Percentiles rank a stretch among this genome's conserved stretches.
phyloP scores from a whole-genome alignment of 1,139 yeast species.

The Yamadazyma epiphylla region DNA sequence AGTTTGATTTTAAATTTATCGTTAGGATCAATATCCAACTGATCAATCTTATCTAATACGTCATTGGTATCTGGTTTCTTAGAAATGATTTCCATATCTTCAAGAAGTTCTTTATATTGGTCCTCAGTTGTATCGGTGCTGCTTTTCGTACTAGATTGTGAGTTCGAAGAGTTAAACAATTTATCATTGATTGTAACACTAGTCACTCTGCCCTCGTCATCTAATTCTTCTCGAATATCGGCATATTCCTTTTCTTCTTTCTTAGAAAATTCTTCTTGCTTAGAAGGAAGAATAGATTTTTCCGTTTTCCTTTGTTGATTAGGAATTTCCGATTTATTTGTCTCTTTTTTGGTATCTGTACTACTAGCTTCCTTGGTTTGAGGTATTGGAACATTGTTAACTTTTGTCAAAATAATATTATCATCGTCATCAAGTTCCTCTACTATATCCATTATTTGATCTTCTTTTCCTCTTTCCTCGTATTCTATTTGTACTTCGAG shows the following conservation, averaged over 20 bases:
- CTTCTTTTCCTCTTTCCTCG: constrained; percentile 11
- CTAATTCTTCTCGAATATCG: constrained; percentile 82
- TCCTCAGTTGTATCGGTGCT: constrained; percentile 1
- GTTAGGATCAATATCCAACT: constrained; percentile 41
- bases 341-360: constrained; percentile 1
- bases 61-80: constrained; percentile 10
- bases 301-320: constrained; percentile 1
- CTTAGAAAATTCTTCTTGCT: too few species aligned
- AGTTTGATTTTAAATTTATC: constrained; percentile 47
- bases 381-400: constrained; percentile 6
- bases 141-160: too few species aligned
- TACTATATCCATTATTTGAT: constrained; percentile 64
- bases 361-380: neutral
- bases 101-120: constrained; percentile 40
- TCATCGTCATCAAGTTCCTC: constrained; percentile 86
- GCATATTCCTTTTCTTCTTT: constrained; percentile 24
- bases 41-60: constrained; percentile 25
- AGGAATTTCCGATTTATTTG: neutral
- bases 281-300: neutral
- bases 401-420: constrained; percentile 39
- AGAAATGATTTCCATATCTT: constrained; percentile 45
- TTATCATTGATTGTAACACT: constrained; percentile 26
- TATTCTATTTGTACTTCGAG: constrained; percentile 34
- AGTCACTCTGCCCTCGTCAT: constrained; percentile 70
- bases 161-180: too few species aligned